These are phyloP conservation scores for Cenchrus americanus DNA, from an alignment of 176 grass and related monocot species.

Conservation along the genomic window DNA sequence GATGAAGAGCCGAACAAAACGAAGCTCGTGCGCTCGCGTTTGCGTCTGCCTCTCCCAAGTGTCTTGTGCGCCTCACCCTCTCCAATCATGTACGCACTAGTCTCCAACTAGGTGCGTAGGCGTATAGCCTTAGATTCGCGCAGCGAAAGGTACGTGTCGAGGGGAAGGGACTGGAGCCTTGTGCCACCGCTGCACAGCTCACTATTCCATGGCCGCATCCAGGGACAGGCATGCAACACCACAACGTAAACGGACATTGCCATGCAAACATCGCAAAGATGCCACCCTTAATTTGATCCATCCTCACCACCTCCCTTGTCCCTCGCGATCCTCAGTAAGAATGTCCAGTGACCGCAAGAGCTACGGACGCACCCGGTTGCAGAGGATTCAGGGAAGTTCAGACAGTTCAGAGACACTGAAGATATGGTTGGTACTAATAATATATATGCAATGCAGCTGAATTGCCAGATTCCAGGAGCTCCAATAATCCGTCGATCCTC, in stretches of 20 bases:
- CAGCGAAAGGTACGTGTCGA: constrained; percentile 24
- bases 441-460: neutral
- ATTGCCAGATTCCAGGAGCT: neutral
- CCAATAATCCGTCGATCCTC: constrained; percentile 10
- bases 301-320: no score
- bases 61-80: no score
- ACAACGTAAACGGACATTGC: neutral
- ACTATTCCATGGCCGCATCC: constrained; percentile 5
- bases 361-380: neutral
- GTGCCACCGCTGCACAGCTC: constrained; percentile 47
- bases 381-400: neutral
- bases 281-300: no score
- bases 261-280: neutral
- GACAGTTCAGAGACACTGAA: neutral
- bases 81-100: neutral
- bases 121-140: constrained; percentile 17
- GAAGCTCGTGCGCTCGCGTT: neutral
- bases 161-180: neutral
- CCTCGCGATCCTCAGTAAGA: no score
- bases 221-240: neutral
- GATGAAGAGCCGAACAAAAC: neutral
- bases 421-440: no score
- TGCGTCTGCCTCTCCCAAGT: neutral
- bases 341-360: neutral
- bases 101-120: constrained; percentile 25